Evolutionary conservation across 2,329 filamentous ascomycete genomes (phyloP), one percentile per base, ranked within the genome.

Genomic region (Aspergillus bombycis): DNA sequence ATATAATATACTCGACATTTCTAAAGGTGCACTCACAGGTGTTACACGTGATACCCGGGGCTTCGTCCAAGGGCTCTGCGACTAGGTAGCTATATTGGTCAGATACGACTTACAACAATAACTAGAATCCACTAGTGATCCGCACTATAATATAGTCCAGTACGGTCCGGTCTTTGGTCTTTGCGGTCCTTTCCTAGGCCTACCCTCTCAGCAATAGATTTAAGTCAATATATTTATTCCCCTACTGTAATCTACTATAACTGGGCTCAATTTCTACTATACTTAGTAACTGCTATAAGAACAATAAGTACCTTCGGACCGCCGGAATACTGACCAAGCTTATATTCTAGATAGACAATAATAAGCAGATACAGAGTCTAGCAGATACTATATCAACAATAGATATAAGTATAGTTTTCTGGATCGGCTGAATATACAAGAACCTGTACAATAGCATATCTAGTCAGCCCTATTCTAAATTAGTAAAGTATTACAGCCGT

Each of bases 171-270:
- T 30, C 30, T 9, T 30, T 30, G 30, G 6, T 30, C 30, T 30
- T 30, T 30, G 30, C 5, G 1, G 30, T 30, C 30, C 30, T 30
- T 30, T 30, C 30, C 30, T 30, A 30, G 30, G 5, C 30, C 30
- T 30, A 30, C 41, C 64, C 64, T 19, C 64, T 66, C 14, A 60
- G 64, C 12, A 62, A 66, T 21, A 62, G 64, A 28, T 64, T 62
- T 11, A 64, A 66, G 46, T 61, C 64, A 19, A 60, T 66, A n/a
- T 62, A 66, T 6, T 66, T 62, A 58, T 66, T 66, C 53, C 64
- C 64, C 28, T 66, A 66, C 45, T 66, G 64, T 45, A 60, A 46
- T 46, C 64, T 60, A 14, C 64, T 62, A 9, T 62, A 66, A 50
- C 38, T 66, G 14, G 56, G 58, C 16, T 60, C 62, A n/a, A 66